Conservation (phyloP, 768 basidiomycete species). For the Naganishia vishniacii region DNA sequence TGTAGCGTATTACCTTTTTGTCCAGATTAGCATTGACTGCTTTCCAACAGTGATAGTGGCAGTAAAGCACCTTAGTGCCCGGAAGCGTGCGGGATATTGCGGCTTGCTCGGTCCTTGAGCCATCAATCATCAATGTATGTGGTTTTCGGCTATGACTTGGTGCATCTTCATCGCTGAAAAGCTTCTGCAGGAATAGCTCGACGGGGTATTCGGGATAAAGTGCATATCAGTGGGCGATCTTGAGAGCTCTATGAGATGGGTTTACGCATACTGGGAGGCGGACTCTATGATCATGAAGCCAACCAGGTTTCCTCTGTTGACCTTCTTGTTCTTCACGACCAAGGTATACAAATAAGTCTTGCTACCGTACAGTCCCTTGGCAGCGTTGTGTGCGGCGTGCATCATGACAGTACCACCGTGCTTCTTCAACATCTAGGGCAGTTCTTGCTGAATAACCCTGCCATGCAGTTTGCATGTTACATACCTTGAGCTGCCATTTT, state of each 20-base stretch:
- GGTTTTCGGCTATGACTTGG: not conserved
- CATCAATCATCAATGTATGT: not conserved
- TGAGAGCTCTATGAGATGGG: too few species aligned
- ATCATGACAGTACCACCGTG: not conserved
- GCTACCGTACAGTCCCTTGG: not conserved
- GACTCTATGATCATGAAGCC: not conserved
- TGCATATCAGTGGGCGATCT: too few species aligned
- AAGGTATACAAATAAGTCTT: not conserved
- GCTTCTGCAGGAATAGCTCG: not conserved
- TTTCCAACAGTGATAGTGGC: constrained; percentile 1
- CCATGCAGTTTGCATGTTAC: too few species aligned
- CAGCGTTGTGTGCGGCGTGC: not conserved
- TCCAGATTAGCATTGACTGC: not conserved
- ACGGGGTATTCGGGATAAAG: not conserved
- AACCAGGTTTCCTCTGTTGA: not conserved
- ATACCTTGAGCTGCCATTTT: too few species aligned
- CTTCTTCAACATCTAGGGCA: not conserved
- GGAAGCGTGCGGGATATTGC: not conserved
- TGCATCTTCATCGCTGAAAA: not conserved
- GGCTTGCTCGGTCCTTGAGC: not conserved
- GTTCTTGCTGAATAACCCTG: too few species aligned
- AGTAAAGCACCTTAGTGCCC: not conserved
- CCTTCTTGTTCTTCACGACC: not conserved
- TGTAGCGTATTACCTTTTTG: not conserved
- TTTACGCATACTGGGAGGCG: too few species aligned